Evolutionary conservation across 2,329 filamentous ascomycete genomes (phyloP).

Genomic region (Beauveria sp.): DNA sequence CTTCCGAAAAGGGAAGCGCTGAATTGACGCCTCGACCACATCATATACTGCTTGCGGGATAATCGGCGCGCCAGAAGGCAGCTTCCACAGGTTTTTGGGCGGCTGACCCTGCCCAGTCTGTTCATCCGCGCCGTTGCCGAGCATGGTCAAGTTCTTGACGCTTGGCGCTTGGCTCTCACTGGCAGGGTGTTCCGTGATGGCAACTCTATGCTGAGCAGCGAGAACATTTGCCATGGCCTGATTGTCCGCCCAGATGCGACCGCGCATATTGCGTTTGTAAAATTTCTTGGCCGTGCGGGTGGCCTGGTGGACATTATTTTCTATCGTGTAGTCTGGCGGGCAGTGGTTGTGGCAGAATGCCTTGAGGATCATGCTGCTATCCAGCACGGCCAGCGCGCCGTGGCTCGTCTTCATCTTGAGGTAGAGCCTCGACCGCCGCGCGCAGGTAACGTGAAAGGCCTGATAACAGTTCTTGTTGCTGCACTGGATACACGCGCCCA

Average conservation of each 20-base stretch:
- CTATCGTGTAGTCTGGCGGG: constrained; percentile 77
- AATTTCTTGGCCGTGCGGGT: constrained; percentile 79
- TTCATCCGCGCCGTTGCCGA: constrained; percentile 65
- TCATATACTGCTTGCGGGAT: constrained; percentile 85
- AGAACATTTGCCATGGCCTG: constrained; percentile 75
- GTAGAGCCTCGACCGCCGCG: constrained; percentile 76
- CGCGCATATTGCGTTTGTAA: constrained; percentile 84
- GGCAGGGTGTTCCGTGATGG: constrained; percentile 58
- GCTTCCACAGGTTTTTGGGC: constrained; percentile 60
- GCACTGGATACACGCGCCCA: constrained; percentile 98
- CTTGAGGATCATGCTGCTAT: constrained; percentile 76
- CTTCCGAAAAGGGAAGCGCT: constrained; percentile 71
- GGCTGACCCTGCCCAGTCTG: constrained; percentile 45
- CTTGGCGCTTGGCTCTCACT: constrained; percentile 82
- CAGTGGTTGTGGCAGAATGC: constrained; percentile 96
- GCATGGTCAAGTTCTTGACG: constrained; percentile 67
- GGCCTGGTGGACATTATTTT: constrained; percentile 74
- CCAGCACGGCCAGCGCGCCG: constrained; percentile 66
- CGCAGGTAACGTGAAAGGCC: constrained; percentile 96
- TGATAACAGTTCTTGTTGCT: constrained; percentile 96
- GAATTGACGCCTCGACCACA: constrained; percentile 74
- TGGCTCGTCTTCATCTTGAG: constrained; percentile 95
- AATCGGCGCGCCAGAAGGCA: constrained; percentile 89
- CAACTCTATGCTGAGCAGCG: constrained; percentile 61
- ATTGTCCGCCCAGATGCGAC: constrained; percentile 85